These are phyloP conservation scores for Mesembryanthemum crystallinum DNA, from an alignment of 148 eudicot genomes.

Conservation along the genomic window DNA sequence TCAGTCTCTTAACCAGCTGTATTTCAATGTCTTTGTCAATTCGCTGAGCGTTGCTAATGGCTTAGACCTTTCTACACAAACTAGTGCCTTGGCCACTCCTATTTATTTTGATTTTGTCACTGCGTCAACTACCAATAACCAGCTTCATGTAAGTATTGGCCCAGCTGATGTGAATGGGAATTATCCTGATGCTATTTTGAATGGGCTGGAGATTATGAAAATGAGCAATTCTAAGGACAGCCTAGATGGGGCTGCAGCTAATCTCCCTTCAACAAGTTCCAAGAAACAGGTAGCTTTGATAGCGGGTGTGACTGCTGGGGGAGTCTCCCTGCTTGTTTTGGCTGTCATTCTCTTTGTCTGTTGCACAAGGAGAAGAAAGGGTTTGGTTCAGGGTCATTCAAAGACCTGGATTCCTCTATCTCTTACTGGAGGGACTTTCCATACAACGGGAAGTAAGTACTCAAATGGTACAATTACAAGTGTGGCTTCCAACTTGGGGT, in stretches of 20 bases:
- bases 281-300: constrained; percentile 41
- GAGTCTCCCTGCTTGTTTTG: constrained; percentile 27
- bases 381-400: constrained; percentile 34
- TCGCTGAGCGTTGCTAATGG: constrained; percentile 27
- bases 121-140: constrained; percentile 12
- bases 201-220: constrained; percentile 64
- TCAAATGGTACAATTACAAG: constrained; percentile 48
- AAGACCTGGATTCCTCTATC: constrained; percentile 51
- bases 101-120: constrained; percentile 42
- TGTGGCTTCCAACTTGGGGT: constrained; percentile 39
- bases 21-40: constrained; percentile 46
- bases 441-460: constrained; percentile 44
- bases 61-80: constrained; percentile 29
- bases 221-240: constrained; percentile 40
- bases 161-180: constrained; percentile 24
- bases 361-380: constrained; percentile 32
- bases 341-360: constrained; percentile 30
- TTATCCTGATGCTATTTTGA: constrained; percentile 42
- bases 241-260: constrained; percentile 25
- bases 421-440: constrained; percentile 38
- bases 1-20: constrained; percentile 24
- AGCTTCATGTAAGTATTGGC: constrained; percentile 45
- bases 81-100: constrained; percentile 33
- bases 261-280: constrained; percentile 3
- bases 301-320: constrained; percentile 34